phyloP scores from a whole-genome alignment of 768 basidiomycete genomes.

The Suillus plorans region DNA sequence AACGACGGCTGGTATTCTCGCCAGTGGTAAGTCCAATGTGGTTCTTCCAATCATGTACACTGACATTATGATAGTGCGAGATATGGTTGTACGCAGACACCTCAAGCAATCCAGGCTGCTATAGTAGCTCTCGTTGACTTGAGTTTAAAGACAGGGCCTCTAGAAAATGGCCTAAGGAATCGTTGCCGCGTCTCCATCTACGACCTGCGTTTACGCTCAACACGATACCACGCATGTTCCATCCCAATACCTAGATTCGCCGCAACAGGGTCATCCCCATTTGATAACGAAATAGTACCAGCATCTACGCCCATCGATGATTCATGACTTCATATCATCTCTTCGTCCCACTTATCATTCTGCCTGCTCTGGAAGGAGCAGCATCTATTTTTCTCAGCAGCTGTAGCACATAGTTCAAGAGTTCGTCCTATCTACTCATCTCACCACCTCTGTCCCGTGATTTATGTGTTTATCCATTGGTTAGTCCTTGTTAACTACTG shows the following conservation, averaged over 20 bases:
- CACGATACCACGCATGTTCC: background rate
- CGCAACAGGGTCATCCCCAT: background rate
- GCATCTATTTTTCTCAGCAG: conserved; percentile 8
- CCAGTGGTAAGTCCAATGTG: conserved; percentile 53
- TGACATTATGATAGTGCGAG: conserved; percentile 51
- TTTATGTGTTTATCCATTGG: conserved; percentile 1
- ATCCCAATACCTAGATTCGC: background rate
- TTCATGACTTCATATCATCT: background rate
- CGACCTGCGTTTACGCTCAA: background rate
- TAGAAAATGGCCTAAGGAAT: background rate
- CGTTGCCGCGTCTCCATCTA: background rate
- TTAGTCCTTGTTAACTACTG: background rate
- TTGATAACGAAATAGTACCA: background rate
- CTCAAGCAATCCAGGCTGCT: conserved; percentile 71
- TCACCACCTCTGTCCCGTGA: background rate
- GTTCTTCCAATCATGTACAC: conserved; percentile 1
- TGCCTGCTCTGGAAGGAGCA: background rate
- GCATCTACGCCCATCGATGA: conserved; percentile 1
- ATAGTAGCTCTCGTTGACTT: conserved; percentile 28
- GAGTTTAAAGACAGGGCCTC: background rate
- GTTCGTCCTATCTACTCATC: background rate
- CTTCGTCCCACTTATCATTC: background rate
- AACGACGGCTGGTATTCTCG: conserved; percentile 75
- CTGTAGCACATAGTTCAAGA: conserved; percentile 10
- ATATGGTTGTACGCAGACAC: conserved; percentile 81